Percentiles rank a stretch among this genome's conserved stretches.
Conservation (phyloP, 306 rosid species). For the Quercus variabilis region DNA sequence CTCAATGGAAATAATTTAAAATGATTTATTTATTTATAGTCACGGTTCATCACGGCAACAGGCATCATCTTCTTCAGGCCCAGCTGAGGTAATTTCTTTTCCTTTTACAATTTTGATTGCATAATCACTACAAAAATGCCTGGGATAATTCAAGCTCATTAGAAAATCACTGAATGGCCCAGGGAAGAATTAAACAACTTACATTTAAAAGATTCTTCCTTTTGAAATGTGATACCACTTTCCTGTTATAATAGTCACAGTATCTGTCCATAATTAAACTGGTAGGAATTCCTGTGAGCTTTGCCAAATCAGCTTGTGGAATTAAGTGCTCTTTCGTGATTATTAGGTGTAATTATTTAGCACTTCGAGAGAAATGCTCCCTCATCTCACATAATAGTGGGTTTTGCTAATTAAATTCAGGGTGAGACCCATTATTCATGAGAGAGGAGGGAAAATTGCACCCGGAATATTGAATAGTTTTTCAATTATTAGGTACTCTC, state of each 20-base stretch:
- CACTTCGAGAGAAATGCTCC: no score
- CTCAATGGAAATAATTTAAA: neutral
- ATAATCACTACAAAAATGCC: neutral
- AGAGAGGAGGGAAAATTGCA: no score
- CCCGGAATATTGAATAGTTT: no score
- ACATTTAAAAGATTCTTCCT: neutral
- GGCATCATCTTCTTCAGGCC: constrained; percentile 26
- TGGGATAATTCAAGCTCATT: neutral
- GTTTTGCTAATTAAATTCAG: no score
- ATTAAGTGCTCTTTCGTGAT: neutral
- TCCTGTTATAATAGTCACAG: neutral
- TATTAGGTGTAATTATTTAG: neutral
- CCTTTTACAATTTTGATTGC: neutral
- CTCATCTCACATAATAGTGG: no score
- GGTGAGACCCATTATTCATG: no score
- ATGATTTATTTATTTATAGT: neutral
- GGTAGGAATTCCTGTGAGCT: neutral
- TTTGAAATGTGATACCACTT: neutral
- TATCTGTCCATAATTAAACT: neutral
- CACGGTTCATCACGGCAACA: constrained; percentile 20
- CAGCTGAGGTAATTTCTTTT: constrained; percentile 2
- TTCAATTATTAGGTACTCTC: no score
- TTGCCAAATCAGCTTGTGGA: neutral
- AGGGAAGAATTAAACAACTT: neutral
- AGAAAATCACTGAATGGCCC: neutral